Conservation (phyloP, 2,329 filamentous ascomycete species). For the Zymoseptoria passerinii region DNA sequence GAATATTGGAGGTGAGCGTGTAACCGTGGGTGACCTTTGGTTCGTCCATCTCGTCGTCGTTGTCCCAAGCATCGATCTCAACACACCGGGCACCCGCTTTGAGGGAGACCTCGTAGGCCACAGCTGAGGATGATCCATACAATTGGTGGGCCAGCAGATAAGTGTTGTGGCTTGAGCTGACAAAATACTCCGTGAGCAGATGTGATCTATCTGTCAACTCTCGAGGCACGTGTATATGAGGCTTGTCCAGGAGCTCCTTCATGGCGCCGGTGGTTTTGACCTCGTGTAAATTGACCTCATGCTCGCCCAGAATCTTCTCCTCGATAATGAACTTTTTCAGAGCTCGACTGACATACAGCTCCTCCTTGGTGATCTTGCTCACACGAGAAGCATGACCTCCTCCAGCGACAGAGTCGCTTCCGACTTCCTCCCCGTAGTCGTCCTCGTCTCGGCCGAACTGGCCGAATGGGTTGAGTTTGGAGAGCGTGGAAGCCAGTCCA, state of each 20-base stretch:
- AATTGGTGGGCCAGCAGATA: constrained; percentile 64
- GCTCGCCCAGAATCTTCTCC: constrained; percentile 44
- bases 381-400: constrained; percentile 50
- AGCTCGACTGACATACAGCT: constrained; percentile 52
- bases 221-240: constrained; percentile 50
- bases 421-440: constrained; percentile 47
- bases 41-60: constrained; percentile 51
- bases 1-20: constrained; percentile 57
- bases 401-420: constrained; percentile 45
- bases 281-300: constrained; percentile 18
- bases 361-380: constrained; percentile 42
- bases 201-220: constrained; percentile 50
- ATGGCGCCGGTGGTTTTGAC: constrained; percentile 42
- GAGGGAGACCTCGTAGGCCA: constrained; percentile 56
- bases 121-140: constrained; percentile 53
- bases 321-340: constrained; percentile 49
- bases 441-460: constrained; percentile 38
- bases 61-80: constrained; percentile 67
- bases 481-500: constrained; percentile 23
- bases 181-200: constrained; percentile 60
- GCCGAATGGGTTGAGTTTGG: constrained; percentile 37
- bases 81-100: constrained; percentile 59
- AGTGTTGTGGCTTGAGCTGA: constrained; percentile 66
- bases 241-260: constrained; percentile 45
- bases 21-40: constrained; percentile 65